Base-by-base conservation (phyloP, 371 early-diverging fungal species). In the Circinella umbellata region DNA sequence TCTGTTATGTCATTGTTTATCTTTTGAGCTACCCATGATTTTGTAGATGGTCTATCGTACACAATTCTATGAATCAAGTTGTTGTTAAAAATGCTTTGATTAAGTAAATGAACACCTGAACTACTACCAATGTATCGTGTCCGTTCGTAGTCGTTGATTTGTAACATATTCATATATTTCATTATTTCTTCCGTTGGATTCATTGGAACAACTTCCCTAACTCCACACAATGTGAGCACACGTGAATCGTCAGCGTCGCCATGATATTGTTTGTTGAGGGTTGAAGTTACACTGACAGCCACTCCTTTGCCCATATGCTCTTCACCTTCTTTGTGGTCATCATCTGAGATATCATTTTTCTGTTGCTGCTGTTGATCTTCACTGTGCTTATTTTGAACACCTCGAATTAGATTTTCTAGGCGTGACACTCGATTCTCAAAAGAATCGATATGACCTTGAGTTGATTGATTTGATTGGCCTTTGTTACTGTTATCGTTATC, bases 81-180 rank as follows among this genome's bases (percentile, higher is more conserved):
- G 27, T 37, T 20, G 39, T 36, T 18, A 20, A 67, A 67, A 5
- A 47, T 39, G 3, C 39, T 42, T 47, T 57, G 64, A n/a, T 76
- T 59, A 0, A 81, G 47, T 20, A 78, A 57, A 49, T 80, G 80
- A 13, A 79, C 57, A 0, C 81, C 81, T 7, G 80, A 66, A 69
- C 81, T 81, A 13, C 74, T 71, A 10, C 84, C 84, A 48, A 81
- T 49, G 39, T 78, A 84, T 8, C 75, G 72, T 8, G 80, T 78
- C 4, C 78, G 69, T 13, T 78, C 78, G 64, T 78, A 83, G 55
- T 83, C 78, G 17, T 69, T 68, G 35, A 83, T 17, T n/a, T 42
- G 35, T 8, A 67, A 42, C 15, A 18, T 10, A 10, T 39, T 59
- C 17, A 67, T 17, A 8, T 64, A 51, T 20, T 36, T 35, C 15